These are phyloP conservation scores for Penicillium cataractarum DNA, from an alignment of 495 filamentous ascomycete species.

Conservation along the genomic window DNA sequence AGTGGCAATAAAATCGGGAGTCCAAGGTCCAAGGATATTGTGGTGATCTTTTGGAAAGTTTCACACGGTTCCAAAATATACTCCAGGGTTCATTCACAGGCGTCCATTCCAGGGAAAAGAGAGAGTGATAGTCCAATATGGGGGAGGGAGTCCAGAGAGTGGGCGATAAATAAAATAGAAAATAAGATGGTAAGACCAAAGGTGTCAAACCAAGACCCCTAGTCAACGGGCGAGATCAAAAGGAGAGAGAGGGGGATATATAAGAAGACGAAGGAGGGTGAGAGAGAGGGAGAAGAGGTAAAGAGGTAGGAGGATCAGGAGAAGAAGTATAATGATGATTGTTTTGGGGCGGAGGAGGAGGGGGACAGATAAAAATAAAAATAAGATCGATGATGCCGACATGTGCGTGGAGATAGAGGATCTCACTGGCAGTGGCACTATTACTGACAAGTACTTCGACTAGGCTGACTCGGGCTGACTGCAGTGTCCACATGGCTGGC, in stretches of 20 bases:
- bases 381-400: slow-evolving; percentile 19
- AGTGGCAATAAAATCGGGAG: not conserved
- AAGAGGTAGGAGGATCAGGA: slow-evolving; percentile 4
- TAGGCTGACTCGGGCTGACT: not conserved
- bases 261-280: slow-evolving; percentile 19
- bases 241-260: not conserved
- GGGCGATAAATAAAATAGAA: not conserved
- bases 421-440: too few relatives aligned
- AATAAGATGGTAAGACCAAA: slow-evolving; percentile 13
- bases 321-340: slow-evolving; percentile 4
- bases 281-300: slow-evolving; percentile 3
- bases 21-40: slow-evolving; percentile 13
- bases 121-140: not conserved
- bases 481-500: not conserved
- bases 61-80: slow-evolving; percentile 14
- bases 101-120: slow-evolving; percentile 26
- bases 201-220: slow-evolving; percentile 16
- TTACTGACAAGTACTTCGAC: not conserved
- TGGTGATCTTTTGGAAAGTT: not conserved
- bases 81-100: slow-evolving; percentile 18
- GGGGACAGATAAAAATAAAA: slow-evolving; percentile 17
- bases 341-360: slow-evolving; percentile 6
- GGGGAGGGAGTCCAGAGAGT: slow-evolving; percentile 9
- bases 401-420: slow-evolving; percentile 11
- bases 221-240: slow-evolving; percentile 2